These are phyloP conservation scores for Apocynum venetum DNA, from an alignment of 257 asterid species.

Conservation along the genomic window DNA sequence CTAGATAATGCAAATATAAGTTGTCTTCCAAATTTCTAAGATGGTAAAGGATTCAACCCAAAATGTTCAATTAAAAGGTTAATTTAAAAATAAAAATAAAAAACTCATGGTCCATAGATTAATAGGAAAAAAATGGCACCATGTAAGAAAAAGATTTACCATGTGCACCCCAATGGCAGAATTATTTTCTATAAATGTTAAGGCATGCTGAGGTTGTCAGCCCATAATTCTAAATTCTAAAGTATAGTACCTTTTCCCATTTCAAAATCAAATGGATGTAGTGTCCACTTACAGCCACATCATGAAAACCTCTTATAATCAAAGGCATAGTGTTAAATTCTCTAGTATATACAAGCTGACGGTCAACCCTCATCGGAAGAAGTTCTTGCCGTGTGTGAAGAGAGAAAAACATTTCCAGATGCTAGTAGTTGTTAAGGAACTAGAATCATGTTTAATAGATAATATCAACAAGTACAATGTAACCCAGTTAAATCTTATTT, in stretches of 20 bases:
- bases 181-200: neutral
- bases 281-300: slow-evolving; percentile 10
- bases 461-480: neutral
- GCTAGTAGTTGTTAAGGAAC: slow-evolving; percentile 11
- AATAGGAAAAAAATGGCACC: neutral
- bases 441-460: neutral
- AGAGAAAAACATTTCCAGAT: neutral
- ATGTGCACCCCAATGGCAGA: neutral
- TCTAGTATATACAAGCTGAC: neutral
- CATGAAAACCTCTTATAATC: neutral
- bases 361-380: neutral
- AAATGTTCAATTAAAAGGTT: neutral
- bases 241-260: neutral
- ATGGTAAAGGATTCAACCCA: neutral
- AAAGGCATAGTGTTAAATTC: neutral
- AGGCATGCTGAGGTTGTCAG: neutral
- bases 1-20: neutral
- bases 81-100: neutral
- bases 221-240: neutral
- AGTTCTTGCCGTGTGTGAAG: neutral
- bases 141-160: neutral
- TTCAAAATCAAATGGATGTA: neutral
- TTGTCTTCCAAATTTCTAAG: neutral
- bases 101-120: neutral
- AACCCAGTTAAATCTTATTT: neutral